Evolutionary conservation across 306 rosid genomes (phyloP), one percentile per base, ranked within the genome.

Genomic region (Lagenaria siceraria): DNA sequence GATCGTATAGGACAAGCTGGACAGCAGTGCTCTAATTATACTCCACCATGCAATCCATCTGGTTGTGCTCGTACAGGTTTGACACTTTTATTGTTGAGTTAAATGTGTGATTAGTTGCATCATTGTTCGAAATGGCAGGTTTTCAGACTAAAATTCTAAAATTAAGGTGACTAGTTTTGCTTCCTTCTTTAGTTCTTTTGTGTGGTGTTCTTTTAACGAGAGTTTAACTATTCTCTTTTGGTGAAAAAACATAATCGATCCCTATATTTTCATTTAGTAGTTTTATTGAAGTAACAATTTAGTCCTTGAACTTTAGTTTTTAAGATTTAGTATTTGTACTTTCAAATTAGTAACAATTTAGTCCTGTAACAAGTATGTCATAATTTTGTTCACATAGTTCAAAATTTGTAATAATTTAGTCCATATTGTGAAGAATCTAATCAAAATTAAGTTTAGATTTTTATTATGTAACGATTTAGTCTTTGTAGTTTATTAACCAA

Each of bases 11-110:
- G 84, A 29, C 90, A 82, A 79, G 86, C 85, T 77, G 78, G 78
- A 38, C 85, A 86, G 65, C 96, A 74, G 53, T 89, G 96, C 85
- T 95, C 97, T 25, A 96, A 95, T 52, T 92, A 90, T 85, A 84
- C 78, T 61, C 99, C 97, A 40, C 92, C 96, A 60, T 77, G 86
- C 73, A 95, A 90, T 87, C 97, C 90, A 7, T 89, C 99, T 80
- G 99, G 99, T 74, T 95, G 97, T 90, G 99, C 99, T 75, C 97
- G 97, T 76, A 88, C 84, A 80, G 99, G 99, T 95, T 89, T 61
- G 89, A 2, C 18, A 78, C 19, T 48, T 77, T 27, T 31, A 19
- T 59, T 40, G 74, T 66, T 40, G 19, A 66, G 38, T 4, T 19
- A 66, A 66, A 66, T 66, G 19, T 24, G 33, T 66, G 53, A 40